These are phyloP conservation scores for Guadua angustifolia DNA, from an alignment of 176 grass and related monocot species.

Conservation along the genomic window DNA sequence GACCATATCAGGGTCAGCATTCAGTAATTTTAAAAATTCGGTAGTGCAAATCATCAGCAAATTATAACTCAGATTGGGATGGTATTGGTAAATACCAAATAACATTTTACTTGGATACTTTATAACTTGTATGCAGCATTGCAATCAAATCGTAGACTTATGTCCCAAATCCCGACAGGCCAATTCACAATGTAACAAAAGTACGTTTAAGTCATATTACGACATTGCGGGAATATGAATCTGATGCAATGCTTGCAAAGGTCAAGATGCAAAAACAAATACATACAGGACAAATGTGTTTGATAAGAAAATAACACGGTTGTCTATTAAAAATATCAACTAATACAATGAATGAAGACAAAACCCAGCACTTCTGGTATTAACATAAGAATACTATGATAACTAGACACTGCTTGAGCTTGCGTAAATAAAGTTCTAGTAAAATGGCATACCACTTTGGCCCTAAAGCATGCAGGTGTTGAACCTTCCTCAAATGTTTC, in stretches of 20 bases:
- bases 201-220: not conserved
- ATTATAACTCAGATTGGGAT: not conserved
- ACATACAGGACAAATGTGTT: not conserved
- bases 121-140: not conserved
- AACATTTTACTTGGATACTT: not conserved
- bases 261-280: not conserved
- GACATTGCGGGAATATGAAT: not conserved
- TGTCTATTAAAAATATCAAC: slow-evolving; percentile 2
- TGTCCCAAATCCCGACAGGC: not conserved
- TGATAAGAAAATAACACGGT: not conserved
- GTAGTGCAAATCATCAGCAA: not conserved
- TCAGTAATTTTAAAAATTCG: not conserved
- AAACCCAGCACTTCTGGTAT: not conserved
- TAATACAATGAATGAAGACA: slow-evolving; percentile 3
- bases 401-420: slow-evolving; percentile 28
- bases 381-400: not conserved
- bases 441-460: slow-evolving; percentile 61
- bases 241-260: not conserved
- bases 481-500: slow-evolving; percentile 67
- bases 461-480: slow-evolving; percentile 55
- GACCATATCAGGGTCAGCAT: not conserved
- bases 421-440: not conserved
- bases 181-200: not conserved
- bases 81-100: not conserved
- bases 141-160: not conserved